Base-by-base conservation (phyloP, 352 stramenopile genomes). In the Globisporangium spiculum region DNA sequence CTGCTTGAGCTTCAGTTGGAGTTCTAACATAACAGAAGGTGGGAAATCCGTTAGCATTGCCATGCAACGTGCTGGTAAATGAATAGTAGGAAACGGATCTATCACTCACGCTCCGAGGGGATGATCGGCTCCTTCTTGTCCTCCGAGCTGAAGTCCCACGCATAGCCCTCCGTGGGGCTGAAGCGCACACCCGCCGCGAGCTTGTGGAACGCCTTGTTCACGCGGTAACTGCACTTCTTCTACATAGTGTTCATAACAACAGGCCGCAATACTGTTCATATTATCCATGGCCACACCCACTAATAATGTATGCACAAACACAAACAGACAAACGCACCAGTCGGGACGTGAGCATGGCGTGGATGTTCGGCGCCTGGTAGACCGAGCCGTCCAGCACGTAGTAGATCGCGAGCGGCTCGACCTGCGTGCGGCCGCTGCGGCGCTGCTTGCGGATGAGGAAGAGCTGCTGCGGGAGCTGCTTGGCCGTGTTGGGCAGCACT, bases 381-480 rank as follows among this genome's bases (percentile, higher is more conserved):
- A 96, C 81, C 0, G 85, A 91, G 34, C 87, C 85, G 58, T 97
- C 88, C 46, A 97, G 77, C 71, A 96, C 89, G 69, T 97, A 97
- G 71, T 97, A 97, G 53, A 96, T 78, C 69, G 87, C 88, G 68
- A 96, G 78, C 41, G 84, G 77, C 71, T 92, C 84, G 53, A 93
- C 85, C 61, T 92, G 86, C 53, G 80, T 95, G 53, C 85, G 86
- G 3, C 83, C 75, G 63, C 76, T 86, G 34, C 89, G 86, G 12
- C 88, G 79, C 75, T 97, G 89, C 69, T 97, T 97, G 70, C 88
- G 86, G 55, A 97, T 88, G 65, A 96, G 80, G 56, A 88, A 97
- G 60, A 96, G 84, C 67, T 92, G 86, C 74, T 96, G 88, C 56
- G 88, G 88, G 34, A 97, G 62, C 75, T 95, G 90, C 76, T 95